Evolutionary conservation across 1,284 basidiomycete genomes (phyloP), one percentile per base, ranked within the genome.

Genomic region (Ganoderma boninense): DNA sequence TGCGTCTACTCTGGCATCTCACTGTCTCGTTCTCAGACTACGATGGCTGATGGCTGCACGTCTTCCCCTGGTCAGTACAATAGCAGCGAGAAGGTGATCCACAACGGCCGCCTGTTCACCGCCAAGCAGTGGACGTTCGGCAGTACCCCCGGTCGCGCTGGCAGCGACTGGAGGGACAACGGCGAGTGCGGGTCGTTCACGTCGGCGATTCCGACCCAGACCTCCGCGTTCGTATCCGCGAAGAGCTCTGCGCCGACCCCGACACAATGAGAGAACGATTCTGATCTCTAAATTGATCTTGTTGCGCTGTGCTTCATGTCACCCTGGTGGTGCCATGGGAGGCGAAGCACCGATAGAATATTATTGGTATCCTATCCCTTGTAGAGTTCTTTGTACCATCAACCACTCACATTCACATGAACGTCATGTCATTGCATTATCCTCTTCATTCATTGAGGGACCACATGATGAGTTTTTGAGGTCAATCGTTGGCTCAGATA

Each of bases 91-190:
- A 73, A 83, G 62, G 88, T 84, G 62, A 80, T 82, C 16, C 87
- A 83, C 77, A 73, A 76, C 65, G 86, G 84, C 11, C 81, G 84
- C 73, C 80, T 89, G 14, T 90, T 87, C 87, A 87, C 84, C 5
- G 87, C 89, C 20, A 87, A 86, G 64, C 87, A 86, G 86, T 90
- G 89, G 89, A 84, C 83, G 52, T 79, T 86, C 76, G 76, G 73
- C 72, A 84, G 87, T 67, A 70, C 75, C 7, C 87, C 88, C 1
- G 86, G 87, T 67, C 86, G 78, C 57, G 40, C 74, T 64, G 79
- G 80, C 0, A 82, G 77, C n/a, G 83, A 83, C 65, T 86, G 85
- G 85, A 75, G 74, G 18, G 79, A 83, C 66, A 77, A 84, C 26
- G 85, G 85, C 26, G 72, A 74, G 20, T 86, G 85, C 67, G 56